phyloP scores from a whole-genome alignment of 495 filamentous ascomycete genomes.

The Lophiotrema nucula region DNA sequence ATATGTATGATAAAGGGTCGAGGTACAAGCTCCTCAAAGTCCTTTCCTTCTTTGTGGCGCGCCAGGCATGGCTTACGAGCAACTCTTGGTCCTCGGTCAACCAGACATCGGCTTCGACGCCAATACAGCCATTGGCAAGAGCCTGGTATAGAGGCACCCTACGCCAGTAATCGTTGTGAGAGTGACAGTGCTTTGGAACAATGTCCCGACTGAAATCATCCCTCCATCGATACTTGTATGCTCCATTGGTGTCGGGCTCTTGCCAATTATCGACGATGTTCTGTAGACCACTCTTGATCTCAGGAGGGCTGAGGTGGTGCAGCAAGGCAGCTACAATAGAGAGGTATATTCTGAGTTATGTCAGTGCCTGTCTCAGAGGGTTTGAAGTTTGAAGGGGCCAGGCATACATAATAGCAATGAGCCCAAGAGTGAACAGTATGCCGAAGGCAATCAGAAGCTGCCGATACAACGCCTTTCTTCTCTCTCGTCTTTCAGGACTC shows the following conservation, averaged over 20 bases:
- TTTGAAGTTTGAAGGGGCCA: too few species aligned
- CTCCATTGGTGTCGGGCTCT: slow-evolving; percentile 19
- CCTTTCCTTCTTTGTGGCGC: slow-evolving; percentile 7
- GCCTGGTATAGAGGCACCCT: slow-evolving; percentile 23
- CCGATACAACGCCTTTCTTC: slow-evolving; percentile 5
- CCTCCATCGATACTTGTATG: slow-evolving; percentile 20
- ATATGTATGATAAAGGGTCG: slow-evolving; percentile 24
- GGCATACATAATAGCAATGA: slow-evolving; percentile 15
- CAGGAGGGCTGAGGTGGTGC: slow-evolving; percentile 6
- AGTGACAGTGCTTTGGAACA: slow-evolving; percentile 24
- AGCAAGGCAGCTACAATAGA: slow-evolving; percentile 20
- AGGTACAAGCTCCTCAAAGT: slow-evolving; percentile 22
- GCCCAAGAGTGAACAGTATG: slow-evolving; percentile 9
- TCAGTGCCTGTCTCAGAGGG: background rate
- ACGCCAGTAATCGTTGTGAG: slow-evolving; percentile 31
- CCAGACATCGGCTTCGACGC: slow-evolving; percentile 32
- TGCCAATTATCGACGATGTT: slow-evolving; percentile 20
- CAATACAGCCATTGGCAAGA: slow-evolving; percentile 22
- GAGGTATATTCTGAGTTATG: slow-evolving; percentile 16
- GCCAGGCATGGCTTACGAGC: slow-evolving; percentile 22
- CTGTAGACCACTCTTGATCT: slow-evolving; percentile 22
- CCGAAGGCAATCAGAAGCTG: slow-evolving; percentile 1
- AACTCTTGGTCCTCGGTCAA: slow-evolving; percentile 18
- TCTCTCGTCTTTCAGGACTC: too few species aligned
- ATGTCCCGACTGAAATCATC: slow-evolving; percentile 31